Evolutionary conservation across 75 land plant genomes (phyloP).

Genomic region (Selaginella moellendorffii): DNA sequence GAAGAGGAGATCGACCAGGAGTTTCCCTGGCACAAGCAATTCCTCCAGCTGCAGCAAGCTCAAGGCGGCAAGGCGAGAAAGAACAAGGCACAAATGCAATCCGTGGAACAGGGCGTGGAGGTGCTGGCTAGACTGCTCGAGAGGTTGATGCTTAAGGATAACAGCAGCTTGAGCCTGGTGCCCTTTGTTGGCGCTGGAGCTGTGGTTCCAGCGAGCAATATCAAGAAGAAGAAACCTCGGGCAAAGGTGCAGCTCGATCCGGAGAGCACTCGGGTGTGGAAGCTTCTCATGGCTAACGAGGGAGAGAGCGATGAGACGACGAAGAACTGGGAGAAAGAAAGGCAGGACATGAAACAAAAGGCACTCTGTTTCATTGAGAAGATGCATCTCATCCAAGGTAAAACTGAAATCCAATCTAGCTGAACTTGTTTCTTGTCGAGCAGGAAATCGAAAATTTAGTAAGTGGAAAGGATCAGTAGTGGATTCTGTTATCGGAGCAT

Average conservation of each 20-base stretch:
- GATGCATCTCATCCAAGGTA: slow-evolving; percentile 95
- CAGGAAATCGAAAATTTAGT: slow-evolving; percentile 86
- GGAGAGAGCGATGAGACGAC: neutral
- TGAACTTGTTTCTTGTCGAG: no score
- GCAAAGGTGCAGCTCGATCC: neutral
- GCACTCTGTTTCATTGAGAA: slow-evolving; percentile 68
- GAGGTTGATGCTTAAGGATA: neutral
- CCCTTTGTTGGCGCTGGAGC: neutral
- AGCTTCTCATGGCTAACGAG: neutral
- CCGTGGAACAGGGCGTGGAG: no score
- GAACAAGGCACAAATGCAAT: no score
- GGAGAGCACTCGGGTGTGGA: neutral
- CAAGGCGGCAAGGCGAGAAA: no score
- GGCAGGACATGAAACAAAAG: slow-evolving; percentile 40
- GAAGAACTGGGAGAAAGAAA: slow-evolving; percentile 53
- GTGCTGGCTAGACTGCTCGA: no score
- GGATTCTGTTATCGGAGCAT: slow-evolving; percentile 92
- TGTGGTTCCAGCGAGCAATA: neutral
- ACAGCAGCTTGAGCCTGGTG: neutral
- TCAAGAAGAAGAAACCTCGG: neutral
- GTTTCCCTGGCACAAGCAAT: no score
- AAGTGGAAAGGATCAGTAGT: slow-evolving; percentile 94
- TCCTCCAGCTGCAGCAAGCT: no score
- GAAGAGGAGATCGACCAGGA: no score
- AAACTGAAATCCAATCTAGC: neutral